A percentile compares a stretch with the other conserved stretches of the same genome.
Evolutionary conservation across 2,329 filamentous ascomycete species (phyloP).

Genomic region (Fusarium brevicatenulatum): DNA sequence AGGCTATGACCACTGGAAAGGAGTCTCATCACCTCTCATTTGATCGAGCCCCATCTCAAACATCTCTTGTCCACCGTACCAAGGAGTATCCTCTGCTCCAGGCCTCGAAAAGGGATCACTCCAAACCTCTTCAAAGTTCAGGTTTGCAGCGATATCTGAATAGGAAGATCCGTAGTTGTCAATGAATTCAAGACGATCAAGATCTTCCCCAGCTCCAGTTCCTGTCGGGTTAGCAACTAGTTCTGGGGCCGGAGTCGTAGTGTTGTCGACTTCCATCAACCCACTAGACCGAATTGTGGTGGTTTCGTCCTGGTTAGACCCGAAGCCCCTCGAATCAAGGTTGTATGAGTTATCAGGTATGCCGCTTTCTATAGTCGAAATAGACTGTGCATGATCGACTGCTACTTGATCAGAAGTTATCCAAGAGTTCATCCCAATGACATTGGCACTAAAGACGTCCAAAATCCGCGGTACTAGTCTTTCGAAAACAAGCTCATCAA

Average conservation of each 20-base stretch:
- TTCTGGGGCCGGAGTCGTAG: too few relatives aligned
- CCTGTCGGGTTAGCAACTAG: background rate
- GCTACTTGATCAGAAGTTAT: background rate
- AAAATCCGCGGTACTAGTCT: too few relatives aligned
- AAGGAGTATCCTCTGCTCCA: background rate
- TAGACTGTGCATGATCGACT: background rate
- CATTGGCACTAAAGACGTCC: too few relatives aligned
- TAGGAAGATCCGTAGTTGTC: background rate
- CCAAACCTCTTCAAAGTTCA: fast-evolving
- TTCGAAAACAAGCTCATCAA: too few relatives aligned
- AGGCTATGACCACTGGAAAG: background rate
- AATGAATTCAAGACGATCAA: fast-evolving
- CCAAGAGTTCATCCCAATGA: too few relatives aligned
- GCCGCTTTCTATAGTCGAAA: too few relatives aligned
- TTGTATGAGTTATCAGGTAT: background rate
- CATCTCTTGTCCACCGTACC: background rate
- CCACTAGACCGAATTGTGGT: background rate
- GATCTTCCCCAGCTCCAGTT: background rate
- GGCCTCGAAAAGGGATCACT: background rate
- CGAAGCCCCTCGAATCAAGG: too few relatives aligned
- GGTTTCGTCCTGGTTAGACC: background rate
- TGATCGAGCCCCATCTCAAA: background rate
- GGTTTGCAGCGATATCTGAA: fast-evolving
- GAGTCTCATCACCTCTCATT: fast-evolving
- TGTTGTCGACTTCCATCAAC: background rate